Evolutionary conservation across 352 stramenopile genomes (phyloP), one percentile per base, ranked within the genome.

Genomic region (Phytophthora sp.): DNA sequence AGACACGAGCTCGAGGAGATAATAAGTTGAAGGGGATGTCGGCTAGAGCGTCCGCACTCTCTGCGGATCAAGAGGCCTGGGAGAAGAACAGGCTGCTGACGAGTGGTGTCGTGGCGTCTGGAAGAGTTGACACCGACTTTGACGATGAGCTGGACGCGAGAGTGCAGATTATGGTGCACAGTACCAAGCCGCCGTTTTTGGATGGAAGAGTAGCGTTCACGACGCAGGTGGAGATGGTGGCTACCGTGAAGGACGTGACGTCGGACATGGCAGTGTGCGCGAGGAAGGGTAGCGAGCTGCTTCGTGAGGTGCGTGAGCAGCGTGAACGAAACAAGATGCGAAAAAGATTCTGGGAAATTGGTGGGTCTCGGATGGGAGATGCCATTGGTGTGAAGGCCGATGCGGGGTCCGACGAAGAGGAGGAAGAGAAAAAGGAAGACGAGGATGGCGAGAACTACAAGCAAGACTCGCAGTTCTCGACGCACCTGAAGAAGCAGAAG

Each of bases 311-410:
- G 48, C 74, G 86, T 6, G 84, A 95, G 41, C 80, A 95, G 56
- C 77, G 81, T 5, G 87, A 95, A 42, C 72, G 76, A 0, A 90
- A 87, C 45, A 98, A 98, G 54, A 99, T 99, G 94, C 84, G 96
- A 38, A 95, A 99, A 78, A 88, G 97, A 18, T 99, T 99, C 76
- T 99, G 97, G 98, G 97, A 99, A 65, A 62, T 99, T 7, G 97
- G 97, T 6, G 97, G 97, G 3, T 98, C 90, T 21, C 87, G 94
- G 28, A 99, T 99, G 97, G 97, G 97, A 18, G 78, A 99, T 44
- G 93, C 92, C 0, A 98, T 99, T 44, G 96, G 97, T 11, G 77
- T 99, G 0, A 88, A 94, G 51, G 76, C 72, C 4, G 71, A 76
- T 5, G 75, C 77, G 6, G 69, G 76, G n/a, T 75, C 80, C 21